Conservation (phyloP, 2,329 filamentous ascomycete genomes). For the Pseudogymnoascus sp. region DNA sequence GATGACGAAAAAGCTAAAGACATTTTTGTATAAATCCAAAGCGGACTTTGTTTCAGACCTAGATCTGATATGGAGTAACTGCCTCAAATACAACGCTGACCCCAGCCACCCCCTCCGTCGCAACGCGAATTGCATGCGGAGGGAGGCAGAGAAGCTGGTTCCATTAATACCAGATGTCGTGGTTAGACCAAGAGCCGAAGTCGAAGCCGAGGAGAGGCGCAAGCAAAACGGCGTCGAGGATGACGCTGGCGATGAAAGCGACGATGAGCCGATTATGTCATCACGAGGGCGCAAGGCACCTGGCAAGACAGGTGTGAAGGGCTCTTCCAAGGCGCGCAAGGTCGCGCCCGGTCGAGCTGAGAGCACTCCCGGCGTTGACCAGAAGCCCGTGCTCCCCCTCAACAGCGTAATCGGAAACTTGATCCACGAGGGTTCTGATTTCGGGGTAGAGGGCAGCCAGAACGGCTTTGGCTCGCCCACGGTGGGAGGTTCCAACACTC, state of each 20-base stretch:
- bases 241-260: constrained; percentile 80
- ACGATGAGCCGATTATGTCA: constrained; percentile 97
- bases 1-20: constrained; percentile 96
- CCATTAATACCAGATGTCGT: constrained; percentile 88
- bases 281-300: constrained; percentile 85
- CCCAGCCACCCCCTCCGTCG: constrained; percentile 78
- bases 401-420: constrained; percentile 52
- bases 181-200: constrained; percentile 84
- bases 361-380: constrained; percentile 66
- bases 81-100: constrained; percentile 88
- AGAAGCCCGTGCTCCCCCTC: constrained; percentile 62
- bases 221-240: constrained; percentile 79
- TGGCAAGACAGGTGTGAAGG: constrained; percentile 67
- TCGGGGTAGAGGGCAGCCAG: constrained; percentile 60
- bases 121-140: constrained; percentile 93
- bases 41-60: constrained; percentile 89
- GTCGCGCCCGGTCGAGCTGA: constrained; percentile 66
- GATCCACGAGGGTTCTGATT: constrained; percentile 66
- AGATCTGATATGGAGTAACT: constrained; percentile 95
- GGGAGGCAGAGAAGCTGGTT: constrained; percentile 93
- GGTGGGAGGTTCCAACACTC: constrained; percentile 65
- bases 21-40: constrained; percentile 74
- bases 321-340: constrained; percentile 55
- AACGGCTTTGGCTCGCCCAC: constrained; percentile 83
- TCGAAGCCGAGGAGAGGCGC: constrained; percentile 78